Percentiles rank a stretch among this genome's conserved stretches.
Evolutionary conservation across 78 protist species (phyloP).

Genomic region (Anaeramoeba flamelloides): DNA sequence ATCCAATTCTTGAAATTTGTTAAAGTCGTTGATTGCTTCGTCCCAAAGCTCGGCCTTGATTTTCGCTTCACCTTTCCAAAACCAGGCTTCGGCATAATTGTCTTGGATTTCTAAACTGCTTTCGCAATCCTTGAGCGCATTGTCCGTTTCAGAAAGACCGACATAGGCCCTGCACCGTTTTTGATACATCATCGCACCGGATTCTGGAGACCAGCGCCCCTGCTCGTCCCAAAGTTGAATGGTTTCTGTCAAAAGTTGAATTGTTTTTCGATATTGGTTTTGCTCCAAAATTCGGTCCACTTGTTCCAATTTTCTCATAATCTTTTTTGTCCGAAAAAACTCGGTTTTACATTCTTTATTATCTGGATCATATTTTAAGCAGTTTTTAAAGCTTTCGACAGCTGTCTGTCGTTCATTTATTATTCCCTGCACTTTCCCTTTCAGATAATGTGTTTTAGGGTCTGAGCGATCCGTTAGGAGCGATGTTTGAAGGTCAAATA

Average conservation of each 20-base stretch:
- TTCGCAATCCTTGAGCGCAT: not conserved
- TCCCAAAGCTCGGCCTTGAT: not conserved
- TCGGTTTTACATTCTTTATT: not conserved
- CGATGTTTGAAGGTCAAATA: too few species aligned
- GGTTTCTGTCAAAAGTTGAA: not conserved
- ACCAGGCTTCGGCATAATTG: not conserved
- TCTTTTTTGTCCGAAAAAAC: not conserved
- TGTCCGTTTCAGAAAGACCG: not conserved
- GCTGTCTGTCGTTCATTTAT: not conserved
- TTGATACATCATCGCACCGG: not conserved
- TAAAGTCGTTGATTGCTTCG: not conserved
- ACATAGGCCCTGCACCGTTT: not conserved
- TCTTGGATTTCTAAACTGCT: not conserved
- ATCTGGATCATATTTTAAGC: conserved; percentile 1
- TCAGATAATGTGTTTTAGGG: not conserved
- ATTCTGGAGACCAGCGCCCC: not conserved
- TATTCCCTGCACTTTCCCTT: not conserved
- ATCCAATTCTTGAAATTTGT: not conserved
- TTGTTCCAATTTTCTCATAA: not conserved
- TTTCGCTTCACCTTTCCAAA: not conserved
- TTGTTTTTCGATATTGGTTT: not conserved
- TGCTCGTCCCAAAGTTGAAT: not conserved
- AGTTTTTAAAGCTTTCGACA: not conserved
- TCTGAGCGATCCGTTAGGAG: too few species aligned
- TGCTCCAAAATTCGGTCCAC: not conserved